Base-by-base conservation (phyloP, 2,329 filamentous ascomycete species). In the Ilyonectria destructans region DNA sequence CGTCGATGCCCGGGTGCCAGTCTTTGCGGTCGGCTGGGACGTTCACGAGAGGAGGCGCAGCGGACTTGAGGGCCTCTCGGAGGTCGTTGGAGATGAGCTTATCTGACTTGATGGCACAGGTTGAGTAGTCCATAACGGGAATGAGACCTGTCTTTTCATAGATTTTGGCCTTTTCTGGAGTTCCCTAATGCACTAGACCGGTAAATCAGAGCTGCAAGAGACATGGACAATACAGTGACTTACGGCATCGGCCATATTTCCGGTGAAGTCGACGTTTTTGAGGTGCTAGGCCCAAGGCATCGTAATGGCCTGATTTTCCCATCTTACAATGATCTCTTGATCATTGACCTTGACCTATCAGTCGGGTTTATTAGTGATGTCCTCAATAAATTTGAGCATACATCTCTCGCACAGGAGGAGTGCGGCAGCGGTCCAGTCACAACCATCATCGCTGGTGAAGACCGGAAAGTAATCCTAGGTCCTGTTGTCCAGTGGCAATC, bases 41-140 rank as follows among this genome's bases (percentile, higher is more conserved):
- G n/a, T n/a, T n/a, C n/a, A n/a, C n/a, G n/a, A 93, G 80, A 0
- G 74, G 73, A 1, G 76, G 74, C 37, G 87, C 83, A 1, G 82
- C 84, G 2, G 72, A 69, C 29, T 71, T 79, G 2, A 92, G 79
- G 1, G 79, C 75, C 0, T 83, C 10, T 8, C 58, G 62, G 2
- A 79, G 64, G 6, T 65, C 64, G 0, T 66, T 26, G 1, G 1
- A 45, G 4, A 79, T 29, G 13, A 75, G 46, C 6, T 54, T 51
- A 54, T 81, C 80, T 0, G 79, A 77, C 67, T 81, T 81, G 71
- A 81, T 58, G 33, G 73, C 78, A 31, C 67, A 72, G 3, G 73
- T 69, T 2, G 71, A 70, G 37, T 75, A 74, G 65, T 81, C 79
- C 19, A 79, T 68, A 5, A 79, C 68, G 1, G 78, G 74, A 1